Evolutionary conservation across 148 eudicot species (phyloP).

Genomic region (Dianthus caryophyllus): DNA sequence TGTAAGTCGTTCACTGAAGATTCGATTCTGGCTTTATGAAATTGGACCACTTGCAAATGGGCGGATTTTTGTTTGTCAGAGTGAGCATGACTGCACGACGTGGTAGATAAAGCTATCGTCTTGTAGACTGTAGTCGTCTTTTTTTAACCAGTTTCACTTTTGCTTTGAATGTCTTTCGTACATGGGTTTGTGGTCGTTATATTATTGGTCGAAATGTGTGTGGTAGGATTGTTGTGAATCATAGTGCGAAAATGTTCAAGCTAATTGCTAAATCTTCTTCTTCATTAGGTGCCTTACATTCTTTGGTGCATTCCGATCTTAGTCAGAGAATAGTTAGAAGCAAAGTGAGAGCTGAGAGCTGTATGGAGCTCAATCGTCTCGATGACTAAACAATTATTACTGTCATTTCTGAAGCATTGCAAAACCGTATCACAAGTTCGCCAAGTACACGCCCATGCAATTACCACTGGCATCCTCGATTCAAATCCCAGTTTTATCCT

Average conservation of each 20-base stretch:
- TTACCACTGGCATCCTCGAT: conserved; percentile 46
- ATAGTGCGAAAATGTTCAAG: background rate
- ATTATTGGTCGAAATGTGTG: background rate
- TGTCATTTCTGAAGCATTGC: conserved; percentile 35
- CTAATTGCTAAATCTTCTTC: background rate
- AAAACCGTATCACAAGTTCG: conserved; percentile 47
- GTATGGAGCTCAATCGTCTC: background rate
- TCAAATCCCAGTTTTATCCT: conserved; percentile 37
- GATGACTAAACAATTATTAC: conserved; percentile 20
- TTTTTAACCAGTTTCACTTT: no score
- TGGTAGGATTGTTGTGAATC: background rate
- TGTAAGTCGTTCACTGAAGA: no score
- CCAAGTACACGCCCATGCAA: conserved; percentile 60
- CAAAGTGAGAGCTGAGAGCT: background rate
- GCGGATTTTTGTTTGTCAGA: no score
- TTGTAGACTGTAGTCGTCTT: no score
- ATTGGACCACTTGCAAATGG: no score
- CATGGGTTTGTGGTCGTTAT: background rate
- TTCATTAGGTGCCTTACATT: background rate
- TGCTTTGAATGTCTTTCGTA: no score
- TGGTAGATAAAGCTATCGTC: no score
- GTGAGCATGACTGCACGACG: no score
- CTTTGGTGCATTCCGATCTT: background rate
- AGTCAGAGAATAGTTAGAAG: background rate
- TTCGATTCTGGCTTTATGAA: no score